These are phyloP conservation scores for Tricladium varicosporioides DNA, from an alignment of 2,329 filamentous ascomycete species.

Conservation along the genomic window DNA sequence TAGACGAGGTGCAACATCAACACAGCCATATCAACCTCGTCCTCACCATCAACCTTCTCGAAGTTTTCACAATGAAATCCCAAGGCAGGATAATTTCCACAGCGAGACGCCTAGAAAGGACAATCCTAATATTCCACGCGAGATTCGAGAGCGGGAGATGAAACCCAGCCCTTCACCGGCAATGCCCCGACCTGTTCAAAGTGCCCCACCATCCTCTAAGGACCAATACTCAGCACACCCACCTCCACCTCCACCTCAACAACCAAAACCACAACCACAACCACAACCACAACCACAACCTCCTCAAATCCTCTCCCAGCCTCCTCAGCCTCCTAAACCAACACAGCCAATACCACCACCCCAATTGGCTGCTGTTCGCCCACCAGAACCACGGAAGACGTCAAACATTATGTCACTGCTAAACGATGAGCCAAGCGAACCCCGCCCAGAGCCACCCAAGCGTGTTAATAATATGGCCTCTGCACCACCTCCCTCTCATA, in stretches of 20 bases:
- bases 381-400: constrained; percentile 52
- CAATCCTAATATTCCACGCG: constrained; percentile 12
- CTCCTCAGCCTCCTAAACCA: constrained; percentile 13
- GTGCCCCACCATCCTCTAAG: constrained; percentile 25
- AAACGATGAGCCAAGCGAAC: constrained; percentile 50
- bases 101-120: too few relatives aligned
- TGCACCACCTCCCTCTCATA: constrained; percentile 24
- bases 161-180: constrained; percentile 28
- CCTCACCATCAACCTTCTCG: constrained; percentile 21
- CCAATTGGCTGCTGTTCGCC: constrained; percentile 40
- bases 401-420: constrained; percentile 63
- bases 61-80: constrained; percentile 24
- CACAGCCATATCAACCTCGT: constrained; percentile 29
- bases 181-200: constrained; percentile 24
- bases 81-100: too few relatives aligned
- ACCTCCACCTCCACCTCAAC: too few relatives aligned
- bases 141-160: constrained; percentile 17
- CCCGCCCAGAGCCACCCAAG: constrained; percentile 34
- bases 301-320: constrained; percentile 11
- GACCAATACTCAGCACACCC: constrained; percentile 27
- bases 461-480: constrained; percentile 26
- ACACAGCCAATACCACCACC: constrained; percentile 30
- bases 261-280: constrained; percentile 12
- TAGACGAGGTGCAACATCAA: constrained; percentile 21
- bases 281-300: constrained; percentile 12